Evolutionary conservation across 2,329 filamentous ascomycete species (phyloP), one percentile per base, ranked within the genome.

Genomic region (Talaromyces funiculosus): DNA sequence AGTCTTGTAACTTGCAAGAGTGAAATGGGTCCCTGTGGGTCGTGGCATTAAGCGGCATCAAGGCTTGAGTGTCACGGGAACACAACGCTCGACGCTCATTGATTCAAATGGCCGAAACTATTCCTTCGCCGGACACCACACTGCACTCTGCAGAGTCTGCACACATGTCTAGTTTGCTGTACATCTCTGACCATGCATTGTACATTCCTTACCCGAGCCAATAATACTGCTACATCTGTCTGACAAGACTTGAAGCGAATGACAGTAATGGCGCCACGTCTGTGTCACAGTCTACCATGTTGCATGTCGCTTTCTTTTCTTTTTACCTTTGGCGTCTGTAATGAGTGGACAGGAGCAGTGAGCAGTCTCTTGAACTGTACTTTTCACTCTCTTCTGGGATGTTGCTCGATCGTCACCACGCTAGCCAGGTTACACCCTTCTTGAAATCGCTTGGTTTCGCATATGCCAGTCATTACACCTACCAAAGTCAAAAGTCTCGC

Each of bases 151-250:
- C 47, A 51, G 26, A 33, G 29, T 51, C 26, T 49, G 47, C 47
- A 51, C 47, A 51, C 47, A 51, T 51, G 47, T 51, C 18, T 51
- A 51, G 47, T 33, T 9, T 57, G 38, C 14, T 45, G 40, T 33
- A 20, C 54, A 43, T 57, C 40, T 57, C 54, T 57, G 54, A 37
- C 54, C 54, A 45, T 57, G 31, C 42, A 49, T 55, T 55, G 47
- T 33, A 35, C 47, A 51, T 37, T 20, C 22, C 54, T 26, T 2
- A 57, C 47, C 54, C 31, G 40, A 22, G n/a, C 54, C 54, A 47
- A 57, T 37, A 4, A 57, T 24, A 24, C 9, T 7, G 24, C 20
- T 37, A 18, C 54, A 37, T 37, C 43, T 57, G 40, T 57, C 29
- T 29, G 26, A 33, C 42, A 37, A 37, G 54, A 29, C 31, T 45